Base-by-base conservation (phyloP, 768 basidiomycete species). In the Amanita jacksonii region DNA sequence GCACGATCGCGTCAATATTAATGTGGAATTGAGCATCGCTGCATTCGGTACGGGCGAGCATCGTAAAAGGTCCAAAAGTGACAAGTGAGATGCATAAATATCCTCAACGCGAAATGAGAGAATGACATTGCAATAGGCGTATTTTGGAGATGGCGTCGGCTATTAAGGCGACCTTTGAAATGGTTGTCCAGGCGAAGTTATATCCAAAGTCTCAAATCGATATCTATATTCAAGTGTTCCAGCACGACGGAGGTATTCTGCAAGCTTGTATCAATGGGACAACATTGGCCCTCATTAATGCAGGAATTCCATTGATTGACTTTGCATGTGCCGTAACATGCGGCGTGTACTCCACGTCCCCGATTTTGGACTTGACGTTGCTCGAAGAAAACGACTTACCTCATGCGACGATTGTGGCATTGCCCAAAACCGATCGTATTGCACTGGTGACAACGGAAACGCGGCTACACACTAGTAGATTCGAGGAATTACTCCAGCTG, bases 201-300 rank as follows among this genome's bases (percentile, higher is more conserved):
- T 97, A 96, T 64, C 94, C 94, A 16, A 81, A 96, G 38, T 87
- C 87, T 25, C 82, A 92, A 59, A 96, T 99, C 59, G 89, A 94
- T 63, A 81, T 99, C 48, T 87, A 81, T 61, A 72, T 99, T 5
- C 91, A 94, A 60, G 81, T 99, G 22, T 66, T 96, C 30, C 88
- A 96, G 52, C 86, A 92, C 57, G 96, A 99, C 55, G 96, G 96
- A 31, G 88, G 88, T 0, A 69, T 97, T 32, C 73, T 97, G 18
- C 85, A 88, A 45, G 81, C 93, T 4, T 85, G 89, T 51, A 87
- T 99, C 56, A 99, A 98, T 58, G 93, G 83, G 25, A 91, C 92
- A 3, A 96, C 92, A 5, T 75, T 99, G 32, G 91, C 94, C 0
- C 76, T 99, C 23, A 77, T 87, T 53, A 80, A 76, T 41, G 91